Evolutionary conservation across 331 rosid species (phyloP), one percentile per base, ranked within the genome.

Genomic region (Pyrus hybrid): DNA sequence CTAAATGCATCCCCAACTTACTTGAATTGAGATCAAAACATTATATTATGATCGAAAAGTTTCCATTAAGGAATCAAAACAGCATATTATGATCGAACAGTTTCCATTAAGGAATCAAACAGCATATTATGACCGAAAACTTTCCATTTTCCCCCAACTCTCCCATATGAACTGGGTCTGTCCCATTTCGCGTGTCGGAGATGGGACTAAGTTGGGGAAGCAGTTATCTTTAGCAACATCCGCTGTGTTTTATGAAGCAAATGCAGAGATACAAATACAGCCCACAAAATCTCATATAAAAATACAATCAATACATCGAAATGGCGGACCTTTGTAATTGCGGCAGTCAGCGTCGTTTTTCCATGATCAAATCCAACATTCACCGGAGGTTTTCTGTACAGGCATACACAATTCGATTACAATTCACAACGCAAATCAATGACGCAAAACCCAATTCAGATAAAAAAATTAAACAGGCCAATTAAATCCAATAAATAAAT

Each of bases 311-410:
- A 47, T 23, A 20, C 17, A 20, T 62, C 56, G 37, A 54, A 54
- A 63, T 14, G 54, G 64, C 26, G 79, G 76, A 93, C 98, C 91
- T 78, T 89, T 7, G 98, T 93, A 73, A 93, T 89, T 41, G 98
- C 98, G 3, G 98, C 98, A 22, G 98, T 93, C 28, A 93, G 85
- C 8, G 98, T 93, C 8, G 98, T 93, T 85, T 93, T 93, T 28
- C 98, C 98, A 69, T 93, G 98, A 82, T 93, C 98, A 13, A 93
- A 97, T 77, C 98, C 98, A 30, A 93, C 96, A 71, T 93, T 93
- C 64, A 93, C 98, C 61, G 91, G 98, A 67, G 98, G 98, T 62
- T 93, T 93, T 71, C 98, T 93, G 89, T 37, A 83, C 51, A 28
- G 37, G 49, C 13, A 63, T 13, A 16, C 56, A 47, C 5, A 64